Percentiles rank a stretch among this genome's conserved stretches.
phyloP scores from a whole-genome alignment of 306 rosid genomes.

The Cucurbita pepo region DNA sequence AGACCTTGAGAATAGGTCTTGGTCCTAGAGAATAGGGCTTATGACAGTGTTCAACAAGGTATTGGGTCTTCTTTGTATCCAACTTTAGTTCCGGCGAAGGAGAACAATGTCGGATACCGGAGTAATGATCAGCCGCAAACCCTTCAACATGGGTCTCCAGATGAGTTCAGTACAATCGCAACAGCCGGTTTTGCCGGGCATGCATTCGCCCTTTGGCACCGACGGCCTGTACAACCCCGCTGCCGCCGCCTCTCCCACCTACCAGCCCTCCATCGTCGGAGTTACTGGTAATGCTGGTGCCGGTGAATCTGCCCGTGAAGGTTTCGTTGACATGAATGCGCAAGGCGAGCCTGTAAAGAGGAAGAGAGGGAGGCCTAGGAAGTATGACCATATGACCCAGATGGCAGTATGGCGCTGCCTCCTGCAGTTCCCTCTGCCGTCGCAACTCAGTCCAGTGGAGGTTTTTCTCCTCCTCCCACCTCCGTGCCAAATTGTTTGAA shows the following conservation, averaged over 20 bases:
- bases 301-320: constrained; percentile 3
- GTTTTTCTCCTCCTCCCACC: constrained; percentile 3
- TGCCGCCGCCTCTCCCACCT: background rate
- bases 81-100: too few relatives aligned
- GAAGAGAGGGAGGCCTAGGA: constrained; percentile 50
- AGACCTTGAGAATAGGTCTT: too few relatives aligned
- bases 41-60: too few relatives aligned
- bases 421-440: background rate
- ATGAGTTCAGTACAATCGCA: background rate
- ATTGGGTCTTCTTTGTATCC: too few relatives aligned
- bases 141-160: too few relatives aligned
- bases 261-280: background rate
- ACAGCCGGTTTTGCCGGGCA: constrained; percentile 10
- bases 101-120: too few relatives aligned
- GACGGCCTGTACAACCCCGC: constrained; percentile 18
- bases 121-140: too few relatives aligned
- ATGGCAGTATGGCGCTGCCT: constrained; percentile 17
- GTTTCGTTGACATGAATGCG: constrained; percentile 10
- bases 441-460: constrained; percentile 12
- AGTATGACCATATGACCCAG: too few relatives aligned
- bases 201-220: constrained; percentile 17
- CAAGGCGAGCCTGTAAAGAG: constrained; percentile 15
- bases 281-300: background rate
- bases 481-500: constrained; percentile 9
- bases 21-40: too few relatives aligned